Evolutionary conservation across 2,329 filamentous ascomycete genomes (phyloP), one percentile per base, ranked within the genome.

Genomic region (Venturia asperata): DNA sequence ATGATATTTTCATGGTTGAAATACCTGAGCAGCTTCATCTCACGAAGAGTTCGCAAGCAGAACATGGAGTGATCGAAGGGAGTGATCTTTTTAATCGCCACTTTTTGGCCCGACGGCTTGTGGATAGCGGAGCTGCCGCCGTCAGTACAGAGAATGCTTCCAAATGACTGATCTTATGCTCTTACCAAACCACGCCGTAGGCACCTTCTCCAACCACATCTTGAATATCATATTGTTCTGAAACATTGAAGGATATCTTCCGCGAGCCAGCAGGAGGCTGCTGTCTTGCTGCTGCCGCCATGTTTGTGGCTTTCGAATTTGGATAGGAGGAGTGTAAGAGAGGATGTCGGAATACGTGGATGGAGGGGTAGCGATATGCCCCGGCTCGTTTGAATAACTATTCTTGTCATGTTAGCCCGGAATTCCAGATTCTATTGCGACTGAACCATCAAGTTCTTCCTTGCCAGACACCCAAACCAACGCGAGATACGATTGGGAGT

Each of bases 1-100:
- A 99, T 99, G 81, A 99, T 97, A 79, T 99, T 99, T 80, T 99
- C 94, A 76, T 99, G 94, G 80, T 97, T 99, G 83, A 99, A 99
- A 80, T 99, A 97, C 73, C 94, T 86, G 73, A 99, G 82, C 66
- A 99, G 84, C 85, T 99, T 99, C 94, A 99, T 99, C 80, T 99
- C 94, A 77, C 94, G 92, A 70, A 99, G 82, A 0, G 94, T 99
- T 76, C 94, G 85, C 73, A 99, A 81, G 77, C 93, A 97, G 83
- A 97, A 97, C 92, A 97, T 97, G 76, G 92, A 96, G 77, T 97
- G 94, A 74, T 99, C 94, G 78, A 99, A 99, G 6, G 94, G 94
- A 0, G 92, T 97, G 73, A 99, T 99, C 85, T 99, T 99, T 84
- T 99, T 99, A 83, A 99, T 99, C 67, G 94, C 94, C 67, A 99